Conservation (phyloP, 2,329 filamentous ascomycete genomes). For the Nemania sp. region DNA sequence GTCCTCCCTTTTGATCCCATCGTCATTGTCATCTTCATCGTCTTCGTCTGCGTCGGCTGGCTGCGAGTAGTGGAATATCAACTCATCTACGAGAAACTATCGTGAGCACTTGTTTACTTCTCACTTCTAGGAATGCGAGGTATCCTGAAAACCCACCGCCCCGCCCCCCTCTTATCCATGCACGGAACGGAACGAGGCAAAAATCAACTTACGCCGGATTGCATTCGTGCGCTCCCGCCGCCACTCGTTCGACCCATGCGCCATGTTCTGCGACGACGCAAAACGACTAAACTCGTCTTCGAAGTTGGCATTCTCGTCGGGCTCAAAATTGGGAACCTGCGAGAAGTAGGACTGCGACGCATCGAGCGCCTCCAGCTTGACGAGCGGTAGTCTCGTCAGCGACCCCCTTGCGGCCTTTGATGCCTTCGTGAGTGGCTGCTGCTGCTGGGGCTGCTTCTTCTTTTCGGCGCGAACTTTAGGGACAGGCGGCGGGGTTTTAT, state of each 20-base stretch:
- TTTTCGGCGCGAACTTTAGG: no score
- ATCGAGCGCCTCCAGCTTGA: constrained; percentile 22
- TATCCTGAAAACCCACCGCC: no score
- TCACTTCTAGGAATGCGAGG: not conserved
- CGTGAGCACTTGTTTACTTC: not conserved
- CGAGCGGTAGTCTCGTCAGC: not conserved
- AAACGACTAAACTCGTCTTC: constrained; percentile 37
- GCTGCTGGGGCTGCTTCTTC: not conserved
- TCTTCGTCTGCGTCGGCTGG: not conserved
- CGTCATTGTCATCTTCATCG: constrained; percentile 1
- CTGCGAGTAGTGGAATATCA: constrained; percentile 27
- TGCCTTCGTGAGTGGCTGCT: not conserved
- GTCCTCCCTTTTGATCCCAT: constrained; percentile 12
- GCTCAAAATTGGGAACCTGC: constrained; percentile 31
- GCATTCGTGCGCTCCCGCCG: constrained; percentile 18
- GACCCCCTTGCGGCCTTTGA: no score
- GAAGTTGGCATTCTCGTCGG: constrained; percentile 30
- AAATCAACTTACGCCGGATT: constrained; percentile 21
- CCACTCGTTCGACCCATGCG: constrained; percentile 17
- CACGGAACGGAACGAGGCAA: no score
- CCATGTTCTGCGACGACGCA: constrained; percentile 35
- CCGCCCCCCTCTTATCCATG: no score
- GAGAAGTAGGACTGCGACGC: constrained; percentile 37
- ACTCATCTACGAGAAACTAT: constrained; percentile 14
- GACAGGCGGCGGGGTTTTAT: not conserved